Base-by-base conservation (phyloP, 805 yeast genomes). In the Kluyveromyces wickerhamii region DNA sequence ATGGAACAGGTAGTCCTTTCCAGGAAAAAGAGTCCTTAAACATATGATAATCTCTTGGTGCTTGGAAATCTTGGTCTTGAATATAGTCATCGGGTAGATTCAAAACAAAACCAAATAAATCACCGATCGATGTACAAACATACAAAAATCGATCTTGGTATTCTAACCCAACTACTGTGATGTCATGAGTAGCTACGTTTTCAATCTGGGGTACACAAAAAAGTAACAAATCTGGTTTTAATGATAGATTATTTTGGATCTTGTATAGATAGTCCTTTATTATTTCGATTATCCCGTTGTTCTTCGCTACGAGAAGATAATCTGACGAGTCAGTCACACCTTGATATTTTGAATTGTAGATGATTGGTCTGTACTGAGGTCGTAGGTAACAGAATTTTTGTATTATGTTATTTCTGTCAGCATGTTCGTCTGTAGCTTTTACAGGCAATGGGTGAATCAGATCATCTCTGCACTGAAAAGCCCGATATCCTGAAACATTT, bases 281-380 rank as follows among this genome's bases (percentile, higher is more conserved):
- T n/a, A 55, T 39, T 31, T 52, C 59, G 13, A 55, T 48, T 14
- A 48, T 34, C 4, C 60, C 59, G 41, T 48, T 48, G 9, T 50
- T 45, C 35, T 47, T 52, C 1, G 49, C 54, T n/a, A 54, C 24
- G 10, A 55, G 21, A 44, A 55, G 34, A 37, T 49, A 54, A 36
- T 55, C 59, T 10, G 52, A 49, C 17, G 37, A 29, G 29, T 52
- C 53, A 27, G 40, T 21, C 4, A 31, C 19, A 11, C 34, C 26
- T 6, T 22, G 19, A 21, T 41, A 36, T 10, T 29, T 14, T 19
- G 21, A 22, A 4, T 17, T 29, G 2, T 44, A 34, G 3, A 31
- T 20, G 10, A 40, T 25, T n/a, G 25, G 29, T 31, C 44, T 40
- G n/a, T 35, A 27, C 18, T 32, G 36, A 6, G 52, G 54, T 29